Percentiles rank a stretch among this genome's conserved stretches.
Evolutionary conservation across 2,329 filamentous ascomycete genomes (phyloP).

Genomic region (Stagonosporopsis rhizophila): DNA sequence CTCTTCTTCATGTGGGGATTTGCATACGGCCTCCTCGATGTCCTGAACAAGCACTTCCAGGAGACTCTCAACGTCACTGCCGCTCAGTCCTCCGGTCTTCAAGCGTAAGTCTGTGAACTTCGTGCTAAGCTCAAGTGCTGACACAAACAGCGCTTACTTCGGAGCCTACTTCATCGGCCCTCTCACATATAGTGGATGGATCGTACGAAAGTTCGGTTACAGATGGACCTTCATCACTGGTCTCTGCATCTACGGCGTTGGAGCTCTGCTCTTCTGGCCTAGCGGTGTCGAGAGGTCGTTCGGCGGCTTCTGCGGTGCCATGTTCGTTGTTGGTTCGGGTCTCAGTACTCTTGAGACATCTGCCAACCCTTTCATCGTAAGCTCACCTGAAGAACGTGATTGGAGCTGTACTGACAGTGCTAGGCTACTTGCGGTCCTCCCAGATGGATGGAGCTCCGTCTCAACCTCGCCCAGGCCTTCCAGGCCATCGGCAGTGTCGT

Average conservation of each 20-base stretch:
- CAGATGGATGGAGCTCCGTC: conserved; percentile 63
- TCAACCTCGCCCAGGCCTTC: conserved; percentile 66
- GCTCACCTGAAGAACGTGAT: not conserved
- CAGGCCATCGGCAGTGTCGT: conserved; percentile 66
- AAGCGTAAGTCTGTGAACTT: conserved; percentile 64
- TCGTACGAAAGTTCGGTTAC: conserved; percentile 66
- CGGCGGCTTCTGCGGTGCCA: conserved; percentile 64
- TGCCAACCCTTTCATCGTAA: conserved; percentile 56
- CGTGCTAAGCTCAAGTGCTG: conserved; percentile 12
- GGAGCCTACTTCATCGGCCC: conserved; percentile 73
- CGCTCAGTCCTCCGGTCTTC: conserved; percentile 69
- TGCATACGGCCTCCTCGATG: conserved; percentile 83
- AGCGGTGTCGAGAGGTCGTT: conserved; percentile 67
- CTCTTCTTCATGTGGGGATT: conserved; percentile 90
- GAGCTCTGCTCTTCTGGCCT: conserved; percentile 68
- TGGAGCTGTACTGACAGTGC: not conserved
- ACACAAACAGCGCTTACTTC: conserved; percentile 63
- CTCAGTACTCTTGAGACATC: conserved; percentile 65
- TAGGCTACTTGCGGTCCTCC: conserved; percentile 63
- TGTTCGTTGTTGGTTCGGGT: conserved; percentile 67
- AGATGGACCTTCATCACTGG: conserved; percentile 66
- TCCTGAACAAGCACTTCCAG: conserved; percentile 74
- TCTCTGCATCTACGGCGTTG: conserved; percentile 65
- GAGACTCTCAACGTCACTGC: conserved; percentile 65
- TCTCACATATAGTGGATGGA: conserved; percentile 66